phyloP scores from a whole-genome alignment of 192 early-diverging fungal species.

The Coemansia sp. region DNA sequence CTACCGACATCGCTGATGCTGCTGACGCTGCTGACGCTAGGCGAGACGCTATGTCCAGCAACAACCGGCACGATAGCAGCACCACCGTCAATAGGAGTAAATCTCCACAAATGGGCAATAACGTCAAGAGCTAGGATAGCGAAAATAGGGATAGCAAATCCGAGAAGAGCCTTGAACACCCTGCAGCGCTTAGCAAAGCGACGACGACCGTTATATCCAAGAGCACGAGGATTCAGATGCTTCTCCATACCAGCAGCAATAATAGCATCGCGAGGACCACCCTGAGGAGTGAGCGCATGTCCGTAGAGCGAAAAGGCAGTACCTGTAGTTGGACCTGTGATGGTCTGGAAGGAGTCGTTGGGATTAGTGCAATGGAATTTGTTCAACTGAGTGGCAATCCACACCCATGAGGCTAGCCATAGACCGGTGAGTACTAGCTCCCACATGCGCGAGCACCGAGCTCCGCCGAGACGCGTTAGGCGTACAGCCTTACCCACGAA shows the following conservation, averaged over 20 bases:
- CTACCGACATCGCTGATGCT: slow-evolving; percentile 29
- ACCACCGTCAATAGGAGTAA: slow-evolving; percentile 3
- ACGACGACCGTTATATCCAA: slow-evolving; percentile 33
- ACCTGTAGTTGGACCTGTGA: slow-evolving; percentile 8
- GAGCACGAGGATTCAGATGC: slow-evolving; percentile 13
- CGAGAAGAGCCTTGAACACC: slow-evolving; percentile 48
- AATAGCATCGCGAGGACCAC: slow-evolving; percentile 29
- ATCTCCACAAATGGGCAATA: slow-evolving; percentile 39
- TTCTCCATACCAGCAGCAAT: slow-evolving; percentile 14
- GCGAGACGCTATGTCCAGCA: slow-evolving; percentile 12
- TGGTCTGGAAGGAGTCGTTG: neutral
- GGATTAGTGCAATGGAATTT: slow-evolving; percentile 46
- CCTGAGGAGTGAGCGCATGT: slow-evolving; percentile 42
- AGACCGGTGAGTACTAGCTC: slow-evolving; percentile 45
- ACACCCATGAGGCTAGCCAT: slow-evolving; percentile 53
- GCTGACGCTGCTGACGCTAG: slow-evolving; percentile 39
- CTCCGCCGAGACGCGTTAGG: slow-evolving; percentile 30
- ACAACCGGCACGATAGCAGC: slow-evolving; percentile 2
- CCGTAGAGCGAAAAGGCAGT: slow-evolving; percentile 49
- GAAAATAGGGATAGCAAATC: slow-evolving; percentile 48
- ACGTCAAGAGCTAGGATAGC: slow-evolving; percentile 41
- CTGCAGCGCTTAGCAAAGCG: slow-evolving; percentile 44
- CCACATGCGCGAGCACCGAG: slow-evolving; percentile 45
- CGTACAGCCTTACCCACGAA: slow-evolving; percentile 40
- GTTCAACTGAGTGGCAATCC: slow-evolving; percentile 52